These are phyloP conservation scores for Suhomyces emberorum DNA, from an alignment of 805 yeast species.

Conservation along the genomic window DNA sequence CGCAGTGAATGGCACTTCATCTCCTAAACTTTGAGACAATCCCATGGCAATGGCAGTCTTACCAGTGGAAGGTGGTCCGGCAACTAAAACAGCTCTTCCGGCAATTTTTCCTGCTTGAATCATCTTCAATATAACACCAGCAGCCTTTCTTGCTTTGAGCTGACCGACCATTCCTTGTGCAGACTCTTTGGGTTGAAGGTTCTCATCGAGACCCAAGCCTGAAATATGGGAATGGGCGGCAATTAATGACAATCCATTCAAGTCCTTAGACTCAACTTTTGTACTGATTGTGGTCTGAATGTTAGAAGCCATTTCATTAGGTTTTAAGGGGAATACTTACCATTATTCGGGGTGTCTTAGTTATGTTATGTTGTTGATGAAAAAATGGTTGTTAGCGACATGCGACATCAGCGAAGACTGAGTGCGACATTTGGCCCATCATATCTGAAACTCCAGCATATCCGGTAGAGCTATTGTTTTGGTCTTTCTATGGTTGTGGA, in stretches of 20 bases:
- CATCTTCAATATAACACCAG: slow-evolving; percentile 90
- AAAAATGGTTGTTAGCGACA: neutral
- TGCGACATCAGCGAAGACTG: neutral
- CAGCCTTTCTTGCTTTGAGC: slow-evolving; percentile 89
- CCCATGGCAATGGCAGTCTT: slow-evolving; percentile 99
- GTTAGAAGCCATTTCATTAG: slow-evolving; percentile 7
- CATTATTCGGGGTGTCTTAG: neutral
- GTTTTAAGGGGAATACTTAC: neutral
- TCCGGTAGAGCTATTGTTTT: too few relatives aligned
- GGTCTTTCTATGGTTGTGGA: too few relatives aligned
- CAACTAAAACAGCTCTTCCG: slow-evolving; percentile 91
- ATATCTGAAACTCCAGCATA: too few relatives aligned
- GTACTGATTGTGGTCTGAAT: slow-evolving; percentile 26
- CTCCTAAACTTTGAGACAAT: slow-evolving; percentile 65
- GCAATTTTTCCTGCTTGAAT: slow-evolving; percentile 93
- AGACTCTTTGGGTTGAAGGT: slow-evolving; percentile 70
- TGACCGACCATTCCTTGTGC: slow-evolving; percentile 99
- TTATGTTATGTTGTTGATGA: slow-evolving; percentile 2
- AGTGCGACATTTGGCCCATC: too few relatives aligned
- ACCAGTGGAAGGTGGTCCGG: slow-evolving; percentile 99
- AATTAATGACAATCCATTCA: slow-evolving; percentile 59
- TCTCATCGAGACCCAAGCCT: slow-evolving; percentile 94
- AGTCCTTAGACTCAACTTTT: slow-evolving; percentile 31
- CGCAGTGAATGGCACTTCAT: slow-evolving; percentile 91
- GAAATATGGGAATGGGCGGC: slow-evolving; percentile 99